These are phyloP conservation scores for Tolypocladium ovalisporum DNA, from an alignment of 2,329 filamentous ascomycete species.

Conservation along the genomic window DNA sequence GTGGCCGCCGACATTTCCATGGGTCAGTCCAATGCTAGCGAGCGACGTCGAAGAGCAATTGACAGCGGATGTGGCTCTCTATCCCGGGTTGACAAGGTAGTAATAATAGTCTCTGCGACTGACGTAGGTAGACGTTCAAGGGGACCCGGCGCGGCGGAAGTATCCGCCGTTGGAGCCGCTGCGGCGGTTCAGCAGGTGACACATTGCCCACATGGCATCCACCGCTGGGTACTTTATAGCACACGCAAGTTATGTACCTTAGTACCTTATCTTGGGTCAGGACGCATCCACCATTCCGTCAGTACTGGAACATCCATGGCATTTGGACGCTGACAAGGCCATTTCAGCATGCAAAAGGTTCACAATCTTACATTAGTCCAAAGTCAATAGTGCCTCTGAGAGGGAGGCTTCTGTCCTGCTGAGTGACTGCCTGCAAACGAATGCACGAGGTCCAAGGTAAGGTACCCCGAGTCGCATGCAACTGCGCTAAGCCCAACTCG, in stretches of 20 bases:
- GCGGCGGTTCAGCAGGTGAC: not conserved
- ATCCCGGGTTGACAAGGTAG: not conserved
- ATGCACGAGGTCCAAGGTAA: not conserved
- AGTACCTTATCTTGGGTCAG: too few relatives aligned
- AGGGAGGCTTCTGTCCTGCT: not conserved
- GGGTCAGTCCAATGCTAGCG: not conserved
- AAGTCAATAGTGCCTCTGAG: not conserved
- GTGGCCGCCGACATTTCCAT: conserved; percentile 19
- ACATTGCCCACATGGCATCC: not conserved
- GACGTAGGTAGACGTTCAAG: not conserved
- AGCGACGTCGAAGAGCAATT: not conserved
- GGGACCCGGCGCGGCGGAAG: not conserved
- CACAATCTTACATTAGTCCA: not conserved
- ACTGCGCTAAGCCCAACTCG: not conserved
- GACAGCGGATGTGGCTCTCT: not conserved
- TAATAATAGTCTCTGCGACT: not conserved
- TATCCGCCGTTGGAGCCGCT: not conserved
- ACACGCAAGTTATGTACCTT: too few relatives aligned
- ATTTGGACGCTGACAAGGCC: not conserved
- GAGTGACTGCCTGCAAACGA: not conserved
- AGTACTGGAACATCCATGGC: too few relatives aligned
- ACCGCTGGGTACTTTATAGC: too few relatives aligned
- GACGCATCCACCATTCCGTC: not conserved
- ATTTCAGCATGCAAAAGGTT: not conserved
- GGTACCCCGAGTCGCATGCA: not conserved